Evolutionary conservation across 768 basidiomycete species (phyloP), one percentile per base, ranked within the genome.

Genomic region (Auriscalpium orientale): DNA sequence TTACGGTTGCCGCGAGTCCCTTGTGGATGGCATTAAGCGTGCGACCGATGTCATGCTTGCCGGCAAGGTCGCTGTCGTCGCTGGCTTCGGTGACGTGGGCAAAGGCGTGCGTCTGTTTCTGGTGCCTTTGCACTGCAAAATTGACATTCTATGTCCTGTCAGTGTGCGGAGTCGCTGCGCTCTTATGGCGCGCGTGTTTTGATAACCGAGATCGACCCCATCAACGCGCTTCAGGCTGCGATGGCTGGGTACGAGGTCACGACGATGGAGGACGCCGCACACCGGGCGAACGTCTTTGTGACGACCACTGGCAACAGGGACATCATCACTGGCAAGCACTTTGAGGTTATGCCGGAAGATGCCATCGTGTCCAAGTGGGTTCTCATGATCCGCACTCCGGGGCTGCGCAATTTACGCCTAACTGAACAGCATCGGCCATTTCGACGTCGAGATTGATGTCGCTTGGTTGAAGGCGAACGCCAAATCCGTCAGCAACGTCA

Each of bases 1-100:
- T 76, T 99, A 99, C 71, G 97, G 97, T 59, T 99, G 97, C 78
- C 92, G 97, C 68, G 97, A 99, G 75, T 99, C 97, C 35, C 90
- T 99, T 60, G 97, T 99, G 58, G 97, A 99, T 71, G 97, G 97
- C 65, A 98, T 99, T 79, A 99, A 99, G 84, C 94, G 97, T 68
- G 97, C 97, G 57, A 99, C 97, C 61, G 97, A 99, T 72, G 92
- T 99, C 71, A 99, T 99, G 97, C 85, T 99, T 71, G 97, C 97
- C 63, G 97, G 95, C 53, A 99, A 99, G 78, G 95, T 99, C 62
- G 95, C 94, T 53, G 91, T 98, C 62, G 97, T 99, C 64, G 97
- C 97, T 63, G 97, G 97, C 56, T 99, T 87, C 72, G 97, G 97
- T 75, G 97, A 99, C 68, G 97, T 99, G 63, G 97, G 97, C 64